These are phyloP conservation scores for Williopsis jadinii DNA, from an alignment of 1,139 yeast species.

Conservation along the genomic window DNA sequence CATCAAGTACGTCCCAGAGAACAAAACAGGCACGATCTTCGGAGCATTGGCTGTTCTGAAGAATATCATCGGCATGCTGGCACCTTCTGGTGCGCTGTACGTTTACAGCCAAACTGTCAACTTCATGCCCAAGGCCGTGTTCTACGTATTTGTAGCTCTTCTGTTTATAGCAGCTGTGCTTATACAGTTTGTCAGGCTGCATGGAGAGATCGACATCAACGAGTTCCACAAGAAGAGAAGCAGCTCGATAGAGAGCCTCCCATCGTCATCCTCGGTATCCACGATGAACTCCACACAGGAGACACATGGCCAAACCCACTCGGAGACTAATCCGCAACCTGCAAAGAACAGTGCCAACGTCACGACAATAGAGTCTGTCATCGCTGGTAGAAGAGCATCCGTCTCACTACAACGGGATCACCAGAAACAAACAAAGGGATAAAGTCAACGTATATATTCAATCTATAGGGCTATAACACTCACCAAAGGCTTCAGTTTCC, in stretches of 20 bases:
- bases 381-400: no score
- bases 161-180: conserved; percentile 10
- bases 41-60: conserved; percentile 40
- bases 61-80: conserved; percentile 28
- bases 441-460: no score
- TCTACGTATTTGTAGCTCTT: conserved; percentile 15
- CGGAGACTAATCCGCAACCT: no score
- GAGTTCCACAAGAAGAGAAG: conserved; percentile 1
- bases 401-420: no score
- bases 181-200: conserved; percentile 8
- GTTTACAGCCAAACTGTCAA: conserved; percentile 31
- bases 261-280: no score
- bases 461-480: no score
- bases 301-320: no score
- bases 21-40: conserved; percentile 40
- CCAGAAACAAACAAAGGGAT: no score
- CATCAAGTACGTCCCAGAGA: conserved; percentile 42
- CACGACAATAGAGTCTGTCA: no score
- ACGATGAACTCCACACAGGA: no score
- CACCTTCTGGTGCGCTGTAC: conserved; percentile 30
- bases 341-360: no score
- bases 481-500: not conserved
- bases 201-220: conserved; percentile 7
- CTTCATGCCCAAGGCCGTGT: conserved; percentile 21
- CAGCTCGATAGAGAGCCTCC: no score